Percentiles rank a stretch among this genome's conserved stretches.
Conservation (phyloP, 345 rosid species). For the Eucalyptus sideroxylon region DNA sequence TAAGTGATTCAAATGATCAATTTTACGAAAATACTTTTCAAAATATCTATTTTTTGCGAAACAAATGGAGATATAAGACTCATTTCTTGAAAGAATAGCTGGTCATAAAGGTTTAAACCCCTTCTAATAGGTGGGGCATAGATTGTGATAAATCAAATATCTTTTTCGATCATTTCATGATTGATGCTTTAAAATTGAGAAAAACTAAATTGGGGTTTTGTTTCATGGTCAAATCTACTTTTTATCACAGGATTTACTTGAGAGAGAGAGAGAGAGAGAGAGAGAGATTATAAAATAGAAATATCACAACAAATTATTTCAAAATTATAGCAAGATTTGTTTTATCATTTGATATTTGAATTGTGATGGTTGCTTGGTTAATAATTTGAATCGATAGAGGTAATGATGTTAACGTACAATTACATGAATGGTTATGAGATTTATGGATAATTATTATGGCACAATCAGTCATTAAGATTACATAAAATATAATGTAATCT, state of each 20-base stretch:
- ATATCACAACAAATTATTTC: neutral
- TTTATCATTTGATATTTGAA: neutral
- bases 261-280: too few species aligned
- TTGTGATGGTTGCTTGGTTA: neutral
- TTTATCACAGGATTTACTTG: neutral
- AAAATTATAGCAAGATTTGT: neutral
- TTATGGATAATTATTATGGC: neutral
- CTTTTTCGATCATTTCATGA: neutral
- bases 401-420: neutral
- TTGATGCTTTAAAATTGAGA: neutral
- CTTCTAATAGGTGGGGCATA: too few species aligned
- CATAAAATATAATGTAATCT: neutral
- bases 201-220: neutral
- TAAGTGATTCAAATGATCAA: too few species aligned
- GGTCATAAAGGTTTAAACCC: too few species aligned
- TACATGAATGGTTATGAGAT: neutral
- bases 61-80: too few species aligned
- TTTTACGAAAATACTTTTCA: too few species aligned
- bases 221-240: neutral
- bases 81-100: too few species aligned
- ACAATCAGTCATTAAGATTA: neutral
- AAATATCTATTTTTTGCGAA: too few species aligned
- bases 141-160: neutral
- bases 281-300: neutral
- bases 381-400: neutral